Conservation (phyloP, 1,139 yeast species). For the Kodamaea ohmeri region DNA sequence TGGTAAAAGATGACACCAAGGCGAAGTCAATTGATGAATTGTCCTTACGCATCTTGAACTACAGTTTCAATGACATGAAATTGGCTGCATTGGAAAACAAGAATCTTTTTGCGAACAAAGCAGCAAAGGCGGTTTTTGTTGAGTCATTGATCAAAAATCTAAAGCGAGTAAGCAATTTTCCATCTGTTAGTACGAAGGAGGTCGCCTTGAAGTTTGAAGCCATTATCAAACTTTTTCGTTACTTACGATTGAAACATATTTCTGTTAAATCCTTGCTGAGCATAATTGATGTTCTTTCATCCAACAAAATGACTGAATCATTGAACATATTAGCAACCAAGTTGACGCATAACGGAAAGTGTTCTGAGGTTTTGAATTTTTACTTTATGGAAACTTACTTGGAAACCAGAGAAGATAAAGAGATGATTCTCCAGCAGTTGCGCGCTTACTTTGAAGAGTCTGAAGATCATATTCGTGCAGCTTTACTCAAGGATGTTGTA, state of each 20-base stretch:
- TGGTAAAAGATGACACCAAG: neutral
- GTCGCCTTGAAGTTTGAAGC: constrained; percentile 14
- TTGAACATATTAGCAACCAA: constrained; percentile 32
- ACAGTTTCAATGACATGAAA: constrained; percentile 5
- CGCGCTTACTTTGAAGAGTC: neutral
- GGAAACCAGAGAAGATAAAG: constrained; percentile 17
- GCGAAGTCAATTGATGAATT: constrained; percentile 11
- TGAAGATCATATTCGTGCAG: neutral
- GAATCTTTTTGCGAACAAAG: constrained; percentile 10
- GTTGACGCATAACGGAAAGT: constrained; percentile 19
- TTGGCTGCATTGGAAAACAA: constrained; percentile 3
- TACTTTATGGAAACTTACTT: constrained; percentile 30
- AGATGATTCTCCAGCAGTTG: constrained; percentile 6
- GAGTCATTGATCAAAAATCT: constrained; percentile 18
- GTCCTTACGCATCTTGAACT: constrained; percentile 10
- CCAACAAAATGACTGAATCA: constrained; percentile 22
- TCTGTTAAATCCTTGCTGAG: constrained; percentile 24
- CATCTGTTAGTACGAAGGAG: constrained; percentile 1
- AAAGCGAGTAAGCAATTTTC: constrained; percentile 13
- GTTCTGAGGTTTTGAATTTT: constrained; percentile 26
- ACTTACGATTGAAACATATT: constrained; percentile 20
- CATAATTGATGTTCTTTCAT: constrained; percentile 29
- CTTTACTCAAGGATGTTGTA: neutral
- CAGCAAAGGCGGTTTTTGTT: constrained; percentile 17
- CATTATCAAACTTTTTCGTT: constrained; percentile 24